Evolutionary conservation across 73 alveolate species (phyloP).

Genomic region (Stentor coeruleus): DNA sequence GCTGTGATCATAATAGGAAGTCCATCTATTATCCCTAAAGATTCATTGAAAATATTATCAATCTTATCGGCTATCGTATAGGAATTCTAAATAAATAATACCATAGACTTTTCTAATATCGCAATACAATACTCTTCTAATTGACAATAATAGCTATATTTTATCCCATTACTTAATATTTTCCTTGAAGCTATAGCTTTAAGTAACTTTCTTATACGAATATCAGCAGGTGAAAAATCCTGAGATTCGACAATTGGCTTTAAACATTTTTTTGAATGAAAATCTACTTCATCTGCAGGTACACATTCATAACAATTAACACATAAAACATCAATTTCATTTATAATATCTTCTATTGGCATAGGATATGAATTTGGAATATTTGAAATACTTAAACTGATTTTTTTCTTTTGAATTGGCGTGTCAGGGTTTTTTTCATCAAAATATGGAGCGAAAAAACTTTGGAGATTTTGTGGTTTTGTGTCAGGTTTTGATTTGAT

Average conservation of each 20-base stretch:
- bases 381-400: no score
- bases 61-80: background rate
- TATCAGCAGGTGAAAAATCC: background rate
- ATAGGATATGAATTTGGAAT: no score
- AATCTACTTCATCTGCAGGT: conserved; percentile 17
- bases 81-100: background rate
- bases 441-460: no score
- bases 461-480: no score
- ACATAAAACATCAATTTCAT: conserved; percentile 21
- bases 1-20: background rate
- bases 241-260: background rate
- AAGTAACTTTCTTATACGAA: background rate
- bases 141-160: background rate
- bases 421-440: no score
- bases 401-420: no score
- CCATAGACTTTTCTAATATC: conserved; percentile 4
- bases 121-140: conserved; percentile 14
- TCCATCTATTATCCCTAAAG: background rate
- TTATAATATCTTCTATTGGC: background rate
- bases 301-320: conserved; percentile 29
- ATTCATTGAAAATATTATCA: background rate
- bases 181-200: background rate
- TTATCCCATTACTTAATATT: background rate
- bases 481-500: no score
- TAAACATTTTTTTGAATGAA: conserved; percentile 27